Evolutionary conservation across 345 rosid species (phyloP), one percentile per base, ranked within the genome.

Genomic region (Iberis pinnata): DNA sequence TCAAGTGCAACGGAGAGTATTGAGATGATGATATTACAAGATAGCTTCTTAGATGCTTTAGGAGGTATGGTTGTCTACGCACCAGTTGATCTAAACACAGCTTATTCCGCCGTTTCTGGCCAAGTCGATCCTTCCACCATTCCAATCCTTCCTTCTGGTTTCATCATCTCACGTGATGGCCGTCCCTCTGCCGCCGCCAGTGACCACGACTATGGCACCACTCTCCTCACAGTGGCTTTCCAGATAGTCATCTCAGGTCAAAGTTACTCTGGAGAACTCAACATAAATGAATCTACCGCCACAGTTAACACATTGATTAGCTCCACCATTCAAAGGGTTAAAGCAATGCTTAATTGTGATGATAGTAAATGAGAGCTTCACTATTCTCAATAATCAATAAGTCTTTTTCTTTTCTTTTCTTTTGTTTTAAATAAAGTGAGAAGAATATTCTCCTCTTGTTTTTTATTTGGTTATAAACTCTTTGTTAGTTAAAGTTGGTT

Each of bases 101-200:
- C 88, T 32, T 65, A 56, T 53, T 2, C 47, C 13, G 80, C 73
- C 7, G 18, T 76, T 14, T 55, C 49, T 3, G 88, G 89, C 3
- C 65, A 53, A 16, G 16, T 19, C 14, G 82, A 78, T 29, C 33
- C 81, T 5, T 38, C 73, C 0, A 5, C 7, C 25, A 59, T 83
- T 13, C 73, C 86, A 2, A 61, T 89, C 27, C 88, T 89, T 46
- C 89, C 97, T 17, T 83, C 93, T 0, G 97, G 97, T 19, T 80
- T 86, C 63, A 64, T 75, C 8, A 75, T 86, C 63, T 78, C 88
- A 1, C 61, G 58, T 2, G 88, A 80, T 15, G 79, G 79, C 41
- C 64, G 53, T 65, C 47, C 40, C 26, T 33, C 42, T 3, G 12
- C 42, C 19, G 2, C 45, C 5, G 56, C 6, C 22, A 47, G 45